Evolutionary conservation across 257 asterid species (phyloP), one percentile per base, ranked within the genome.

Genomic region (Ocimum tenuiflorum): DNA sequence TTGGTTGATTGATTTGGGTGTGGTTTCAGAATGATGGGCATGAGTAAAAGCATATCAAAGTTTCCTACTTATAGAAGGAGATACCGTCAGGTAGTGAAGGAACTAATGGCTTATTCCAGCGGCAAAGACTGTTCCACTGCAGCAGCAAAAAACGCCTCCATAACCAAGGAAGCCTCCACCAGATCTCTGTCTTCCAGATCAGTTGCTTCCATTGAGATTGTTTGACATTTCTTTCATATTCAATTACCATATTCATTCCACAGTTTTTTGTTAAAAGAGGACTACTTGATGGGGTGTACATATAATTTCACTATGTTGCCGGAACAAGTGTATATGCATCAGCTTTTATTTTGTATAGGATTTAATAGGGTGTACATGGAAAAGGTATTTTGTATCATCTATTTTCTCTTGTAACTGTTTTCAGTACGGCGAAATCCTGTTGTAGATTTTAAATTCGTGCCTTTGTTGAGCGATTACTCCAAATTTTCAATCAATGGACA

Each of bases 31-130:
- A 87, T 92, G 95, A 53, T 81, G 69, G 99, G 99, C 45, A 86
- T 92, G 77, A 50, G 53, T 14, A 81, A 80, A 74, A 84, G 95
- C 69, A 18, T 80, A 2, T 47, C 88, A 0, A 92, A 89, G 76
- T 78, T 92, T 45, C 99, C 99, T 1, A 92, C 99, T 45, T 83
- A 81, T 19, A 81, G 96, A 15, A 84, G 99, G 79, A 83, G 75
- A 69, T 92, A 77, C 72, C 77, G 87, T 27, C 95, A 86, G 20
- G 84, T 92, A 7, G 99, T 89, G 74, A 92, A 86, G 82, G 85
- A 78, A 19, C 54, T 89, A 61, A 49, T 84, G 13, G 9, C 47
- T 53, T 58, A 84, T 66, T 56, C 87, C 0, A 54, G 7, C 0
- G 80, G 80, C 6, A 81, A 77, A 70, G 97, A 82, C 12, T 68